These are phyloP conservation scores for Neoconidiobolus thromboides DNA, from an alignment of 371 early-diverging fungal species.

Conservation along the genomic window DNA sequence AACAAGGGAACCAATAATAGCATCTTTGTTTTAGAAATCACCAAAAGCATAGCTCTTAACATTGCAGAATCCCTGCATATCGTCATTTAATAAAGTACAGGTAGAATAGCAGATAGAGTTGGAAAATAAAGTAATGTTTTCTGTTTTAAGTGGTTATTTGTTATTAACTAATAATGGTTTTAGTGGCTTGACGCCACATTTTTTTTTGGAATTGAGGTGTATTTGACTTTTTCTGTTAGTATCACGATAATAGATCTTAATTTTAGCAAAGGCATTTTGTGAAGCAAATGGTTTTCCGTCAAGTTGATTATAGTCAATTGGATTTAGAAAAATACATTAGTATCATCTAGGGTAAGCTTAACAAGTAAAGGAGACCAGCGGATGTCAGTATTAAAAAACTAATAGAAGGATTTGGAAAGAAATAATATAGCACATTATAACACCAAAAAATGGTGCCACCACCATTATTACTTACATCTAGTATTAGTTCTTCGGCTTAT, in stretches of 20 bases:
- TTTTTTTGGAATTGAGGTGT: not conserved
- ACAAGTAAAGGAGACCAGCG: not conserved
- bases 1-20: not conserved
- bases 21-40: not conserved
- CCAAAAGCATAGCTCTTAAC: not conserved
- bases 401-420: conserved; percentile 9
- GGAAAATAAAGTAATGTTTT: not conserved
- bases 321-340: not conserved
- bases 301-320: not conserved
- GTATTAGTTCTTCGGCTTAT: conserved; percentile 11
- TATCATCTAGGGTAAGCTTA: not conserved
- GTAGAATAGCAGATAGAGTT: conserved; percentile 3
- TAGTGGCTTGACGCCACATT: not conserved
- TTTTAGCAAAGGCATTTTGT: not conserved
- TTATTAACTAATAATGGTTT: not conserved
- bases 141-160: not conserved
- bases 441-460: conserved; percentile 17
- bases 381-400: not conserved
- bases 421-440: conserved; percentile 14
- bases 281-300: not conserved
- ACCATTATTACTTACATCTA: conserved; percentile 15
- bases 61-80: not conserved
- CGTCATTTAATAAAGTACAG: not conserved
- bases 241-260: not conserved
- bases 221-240: not conserved